Base-by-base conservation (phyloP, 2,329 filamentous ascomycete genomes). In the Fusarium nematophilum region DNA sequence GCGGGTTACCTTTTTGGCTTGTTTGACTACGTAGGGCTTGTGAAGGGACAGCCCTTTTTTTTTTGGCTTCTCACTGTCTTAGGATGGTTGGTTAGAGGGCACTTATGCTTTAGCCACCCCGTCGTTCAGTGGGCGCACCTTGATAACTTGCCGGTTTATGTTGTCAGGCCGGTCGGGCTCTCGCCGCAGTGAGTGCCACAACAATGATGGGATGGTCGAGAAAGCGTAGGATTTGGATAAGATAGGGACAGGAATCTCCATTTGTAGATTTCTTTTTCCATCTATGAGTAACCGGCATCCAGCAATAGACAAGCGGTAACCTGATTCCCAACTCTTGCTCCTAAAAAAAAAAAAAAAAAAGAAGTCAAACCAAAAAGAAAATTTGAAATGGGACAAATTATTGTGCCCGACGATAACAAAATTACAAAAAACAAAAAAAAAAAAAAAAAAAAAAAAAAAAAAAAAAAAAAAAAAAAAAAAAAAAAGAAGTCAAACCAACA, bases 301-400 rank as follows among this genome's bases (percentile, higher is more conserved):
- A 44, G 38, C 38, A 44, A 38, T 27, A 43, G 29, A 36, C 34
- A 27, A 6, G 13, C 48, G 7, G 42, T 30, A 47, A 42, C 45
- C 33, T 37, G n/a, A n/a, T n/a, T n/a, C n/a, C n/a, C n/a, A n/a
- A 34, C 45, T 21, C 48, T 47, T 44, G 13, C 21, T 39, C 43
- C 34, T 10, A 30, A 50, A 47, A 59, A 62, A 53, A n/a, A 10
- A 65, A 55, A 52, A n/a, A n/a, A n/a, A n/a, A n/a, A n/a, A n/a
- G n/a, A n/a, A n/a, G n/a, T n/a, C n/a, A n/a, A n/a, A n/a, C n/a
- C n/a, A n/a, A n/a, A n/a, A n/a, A n/a, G n/a, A n/a, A n/a, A n/a
- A n/a, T n/a, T n/a, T n/a, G n/a, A n/a, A n/a, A n/a, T n/a, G n/a
- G n/a, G n/a, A n/a, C n/a, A n/a, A n/a, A n/a, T n/a, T n/a, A n/a